Base-by-base conservation (phyloP, 83 land plant genomes). In the Diphasiastrum complanatum region DNA sequence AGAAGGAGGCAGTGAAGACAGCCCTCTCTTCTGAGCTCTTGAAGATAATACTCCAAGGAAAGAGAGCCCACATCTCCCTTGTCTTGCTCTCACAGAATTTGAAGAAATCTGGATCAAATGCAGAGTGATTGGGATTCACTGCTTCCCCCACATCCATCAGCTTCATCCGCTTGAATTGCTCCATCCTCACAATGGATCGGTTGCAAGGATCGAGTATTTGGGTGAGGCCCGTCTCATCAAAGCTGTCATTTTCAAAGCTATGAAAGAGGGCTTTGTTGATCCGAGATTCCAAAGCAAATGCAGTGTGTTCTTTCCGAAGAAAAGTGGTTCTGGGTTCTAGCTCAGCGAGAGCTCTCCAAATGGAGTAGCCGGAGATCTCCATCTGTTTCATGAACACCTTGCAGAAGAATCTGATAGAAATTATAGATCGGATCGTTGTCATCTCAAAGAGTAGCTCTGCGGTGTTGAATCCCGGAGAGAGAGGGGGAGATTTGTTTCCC, bases 171-270 rank as follows among this genome's bases (percentile, higher is more conserved):
- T 28, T 4, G 64, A 50, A 64, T 12, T 64, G 63, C 12, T 64
- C 63, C 16, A 64, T 62, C 67, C 38, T 48, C 2, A 20, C 30
- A 16, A 18, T 19, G 35, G 37, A 25, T 2, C 67, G 31, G 26
- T 18, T 31, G 29, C 63, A 5, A n/a, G 67, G 67, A 25, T 64
- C 67, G 32, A 64, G 34, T 3, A 64, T 64, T 34, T 50, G 67
- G 2, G 67, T 64, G 4, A 64, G 33, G 4, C 67, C 67, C 5
- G 33, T 33, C 3, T 20, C 58, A 28, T 54, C 58, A 28, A 54
- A 54, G 58, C 58, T 54, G 33, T 64, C 67, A 20, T 50, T 64
- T 23, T 64, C 67, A 23, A 64, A 64, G 35, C 67, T 50, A n/a
- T 50, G 65, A 20, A 49, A 64, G n/a, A 64, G 27, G 32, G 61